Conservation (phyloP, 163 green algal species). For the Scenedesmus sp. region DNA sequence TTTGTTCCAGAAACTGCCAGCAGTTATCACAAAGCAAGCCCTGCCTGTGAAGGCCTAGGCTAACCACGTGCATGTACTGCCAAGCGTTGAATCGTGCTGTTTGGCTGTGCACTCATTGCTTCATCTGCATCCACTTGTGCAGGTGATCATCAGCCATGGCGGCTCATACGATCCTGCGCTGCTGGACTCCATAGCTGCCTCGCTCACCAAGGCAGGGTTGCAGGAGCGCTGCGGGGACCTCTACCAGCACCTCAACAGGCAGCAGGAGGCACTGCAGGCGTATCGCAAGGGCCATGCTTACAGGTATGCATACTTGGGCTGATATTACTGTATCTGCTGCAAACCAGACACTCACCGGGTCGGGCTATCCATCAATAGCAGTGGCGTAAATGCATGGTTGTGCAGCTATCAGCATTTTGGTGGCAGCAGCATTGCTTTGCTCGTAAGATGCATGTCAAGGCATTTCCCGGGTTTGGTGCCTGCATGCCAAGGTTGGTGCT, state of each 20-base stretch:
- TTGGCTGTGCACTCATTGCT: not conserved
- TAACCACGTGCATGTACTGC: not conserved
- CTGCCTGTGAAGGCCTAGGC: too few relatives aligned
- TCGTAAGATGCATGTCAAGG: not conserved
- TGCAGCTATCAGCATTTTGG: not conserved
- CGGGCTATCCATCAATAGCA: too few relatives aligned
- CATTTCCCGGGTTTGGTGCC: not conserved
- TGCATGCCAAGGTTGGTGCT: not conserved
- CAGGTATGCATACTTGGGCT: slow-evolving; percentile 21
- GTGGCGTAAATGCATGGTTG: too few relatives aligned
- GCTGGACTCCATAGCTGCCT: slow-evolving; percentile 72
- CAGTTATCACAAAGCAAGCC: not conserved
- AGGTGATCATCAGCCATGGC: slow-evolving; percentile 70
- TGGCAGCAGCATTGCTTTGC: not conserved
- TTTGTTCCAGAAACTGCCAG: not conserved
- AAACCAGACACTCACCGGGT: not conserved
- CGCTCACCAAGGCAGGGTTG: slow-evolving; percentile 73
- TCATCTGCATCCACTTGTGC: not conserved
- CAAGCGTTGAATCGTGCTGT: not conserved
- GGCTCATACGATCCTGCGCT: slow-evolving; percentile 68
- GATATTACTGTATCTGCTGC: too few relatives aligned
- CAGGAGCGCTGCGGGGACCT: slow-evolving; percentile 81
- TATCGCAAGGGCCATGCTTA: slow-evolving; percentile 70
- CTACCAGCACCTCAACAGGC: slow-evolving; percentile 73
- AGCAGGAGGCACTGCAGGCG: slow-evolving; percentile 66